Conservation (phyloP, 2,329 filamentous ascomycete species). For the Aaosphaeria pasadenensis region DNA sequence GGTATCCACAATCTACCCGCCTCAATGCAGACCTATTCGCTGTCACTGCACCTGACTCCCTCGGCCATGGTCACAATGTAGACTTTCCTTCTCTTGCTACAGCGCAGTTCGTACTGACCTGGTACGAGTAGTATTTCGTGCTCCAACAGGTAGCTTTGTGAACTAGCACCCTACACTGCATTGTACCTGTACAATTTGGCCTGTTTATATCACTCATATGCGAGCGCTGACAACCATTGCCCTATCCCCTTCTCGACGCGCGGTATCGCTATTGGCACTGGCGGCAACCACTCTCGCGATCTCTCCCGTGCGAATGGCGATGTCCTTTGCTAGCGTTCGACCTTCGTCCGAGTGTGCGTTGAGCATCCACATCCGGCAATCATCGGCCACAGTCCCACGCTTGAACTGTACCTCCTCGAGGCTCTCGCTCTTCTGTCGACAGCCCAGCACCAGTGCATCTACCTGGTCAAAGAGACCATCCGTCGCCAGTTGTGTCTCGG, state of each 20-base stretch:
- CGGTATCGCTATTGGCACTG: slow-evolving; percentile 1
- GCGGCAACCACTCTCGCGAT: slow-evolving; percentile 21
- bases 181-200: no score
- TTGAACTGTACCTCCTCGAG: slow-evolving; percentile 38
- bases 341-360: slow-evolving; percentile 30
- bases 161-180: no score
- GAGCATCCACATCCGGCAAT: slow-evolving; percentile 31
- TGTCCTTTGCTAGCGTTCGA: slow-evolving; percentile 33
- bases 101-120: neutral
- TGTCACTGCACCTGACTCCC: no score
- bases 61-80: no score
- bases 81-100: neutral
- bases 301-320: slow-evolving; percentile 31
- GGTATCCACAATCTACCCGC: no score
- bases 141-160: no score
- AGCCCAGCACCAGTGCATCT: slow-evolving; percentile 32
- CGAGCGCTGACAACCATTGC: slow-evolving; percentile 24
- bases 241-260: slow-evolving; percentile 11
- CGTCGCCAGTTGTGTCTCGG: slow-evolving; percentile 11
- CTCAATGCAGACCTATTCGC: no score
- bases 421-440: slow-evolving; percentile 33
- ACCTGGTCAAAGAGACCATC: slow-evolving; percentile 25
- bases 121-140: neutral
- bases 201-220: slow-evolving; percentile 16
- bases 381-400: slow-evolving; percentile 24